Base-by-base conservation (phyloP, 768 basidiomycete genomes). In the Coprinopsis cinerea region DNA sequence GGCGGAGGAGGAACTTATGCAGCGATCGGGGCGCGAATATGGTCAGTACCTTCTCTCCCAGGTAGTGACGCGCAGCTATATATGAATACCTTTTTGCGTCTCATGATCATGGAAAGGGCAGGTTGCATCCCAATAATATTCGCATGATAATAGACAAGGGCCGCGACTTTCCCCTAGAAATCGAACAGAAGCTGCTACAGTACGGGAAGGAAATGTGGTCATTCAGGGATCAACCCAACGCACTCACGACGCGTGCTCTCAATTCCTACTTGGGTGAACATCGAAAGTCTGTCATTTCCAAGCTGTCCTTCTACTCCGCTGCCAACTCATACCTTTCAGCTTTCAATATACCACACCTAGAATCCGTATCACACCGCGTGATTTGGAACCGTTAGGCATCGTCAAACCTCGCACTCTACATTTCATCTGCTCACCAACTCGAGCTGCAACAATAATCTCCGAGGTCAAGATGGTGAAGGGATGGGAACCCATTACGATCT, bases 1-100 rank as follows among this genome's bases (percentile, higher is more conserved):
- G 92, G 92, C 22, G 92, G 92, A 0, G 93, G 89, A 1, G 92
- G 92, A 2, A 89, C 85, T 0, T 89, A 88, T 64, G 87, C 88
- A 46, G 69, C 75, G 35, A 74, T 95, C 37, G 92, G 89, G 2
- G 83, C 89, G 22, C 77, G 92, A 41, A 80, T 93, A 61, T 94
- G 89, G 87, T 86, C 51, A 49, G 58, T 44, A 42, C 36, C 6
- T 14, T 30, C 18, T 18, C 34, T 41, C 23, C 20, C 7, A 7
- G 14, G 35, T 20, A 2, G 17, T 27, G 32, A 20, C 13, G 13
- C 6, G 11, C 26, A 39, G 17, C 24, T 27, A n/a, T n/a, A n/a
- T n/a, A n/a, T n/a, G n/a, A n/a, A n/a, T n/a, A n/a, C n/a, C n/a
- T n/a, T n/a, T n/a, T n/a, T n/a, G n/a, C n/a, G n/a, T n/a, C n/a